phyloP scores from a whole-genome alignment of 441 rosid species.

The Dalechampia spathulata region DNA sequence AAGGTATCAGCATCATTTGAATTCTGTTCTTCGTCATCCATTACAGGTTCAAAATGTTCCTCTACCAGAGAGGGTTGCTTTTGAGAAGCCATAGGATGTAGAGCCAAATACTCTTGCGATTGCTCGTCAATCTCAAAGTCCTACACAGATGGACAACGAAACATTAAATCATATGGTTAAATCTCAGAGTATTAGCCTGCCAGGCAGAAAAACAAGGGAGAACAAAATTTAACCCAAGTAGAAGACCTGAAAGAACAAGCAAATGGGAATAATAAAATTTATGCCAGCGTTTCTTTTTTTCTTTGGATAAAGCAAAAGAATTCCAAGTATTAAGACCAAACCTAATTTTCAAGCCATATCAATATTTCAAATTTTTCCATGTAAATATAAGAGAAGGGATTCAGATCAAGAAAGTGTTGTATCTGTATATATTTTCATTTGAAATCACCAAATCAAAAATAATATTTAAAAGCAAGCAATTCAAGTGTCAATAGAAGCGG shows the following conservation, averaged over 20 bases:
- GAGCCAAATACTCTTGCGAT: constrained; percentile 55
- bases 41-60: constrained; percentile 73
- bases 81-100: constrained; percentile 68
- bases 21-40: constrained; percentile 39
- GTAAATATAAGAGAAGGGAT: neutral
- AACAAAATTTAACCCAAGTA: neutral
- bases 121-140: constrained; percentile 64
- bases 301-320: neutral
- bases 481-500: neutral
- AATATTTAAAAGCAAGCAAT: neutral
- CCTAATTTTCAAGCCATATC: neutral
- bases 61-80: constrained; percentile 55
- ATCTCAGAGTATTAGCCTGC: too few relatives aligned
- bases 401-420: neutral
- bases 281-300: too few relatives aligned
- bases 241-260: neutral
- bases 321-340: too few relatives aligned
- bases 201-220: neutral
- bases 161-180: neutral
- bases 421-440: neutral
- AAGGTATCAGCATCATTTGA: constrained; percentile 48
- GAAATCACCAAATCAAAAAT: neutral
- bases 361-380: neutral
- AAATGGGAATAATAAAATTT: too few relatives aligned
- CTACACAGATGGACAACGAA: constrained; percentile 21